These are phyloP conservation scores for Eimeria falciformis DNA, from an alignment of 169 alveolate species.

Conservation along the genomic window DNA sequence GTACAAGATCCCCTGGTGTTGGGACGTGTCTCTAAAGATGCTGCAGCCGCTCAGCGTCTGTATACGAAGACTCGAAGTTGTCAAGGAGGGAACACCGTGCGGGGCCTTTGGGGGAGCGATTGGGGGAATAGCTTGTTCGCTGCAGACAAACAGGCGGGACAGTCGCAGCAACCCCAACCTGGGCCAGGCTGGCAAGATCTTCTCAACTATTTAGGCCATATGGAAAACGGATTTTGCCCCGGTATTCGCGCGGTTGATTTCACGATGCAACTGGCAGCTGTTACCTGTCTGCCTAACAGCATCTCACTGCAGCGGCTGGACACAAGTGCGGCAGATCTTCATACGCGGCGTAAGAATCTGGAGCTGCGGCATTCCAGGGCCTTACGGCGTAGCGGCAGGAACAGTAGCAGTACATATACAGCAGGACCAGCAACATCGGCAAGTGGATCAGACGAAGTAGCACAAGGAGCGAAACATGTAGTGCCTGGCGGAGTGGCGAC, in stretches of 20 bases:
- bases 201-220: background rate
- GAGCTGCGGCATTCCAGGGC: background rate
- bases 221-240: slow-evolving; percentile 53
- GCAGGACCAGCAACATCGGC: background rate
- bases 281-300: slow-evolving; percentile 38
- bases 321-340: slow-evolving; percentile 9
- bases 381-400: slow-evolving; percentile 13
- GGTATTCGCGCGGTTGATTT: slow-evolving; percentile 51
- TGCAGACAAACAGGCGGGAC: background rate
- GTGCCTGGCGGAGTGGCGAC: background rate
- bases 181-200: slow-evolving; percentile 6
- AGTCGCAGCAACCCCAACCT: background rate
- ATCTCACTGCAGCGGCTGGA: slow-evolving; percentile 5
- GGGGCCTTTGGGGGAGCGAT: slow-evolving; percentile 8
- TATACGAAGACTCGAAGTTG: background rate
- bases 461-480: background rate
- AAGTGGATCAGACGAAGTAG: background rate
- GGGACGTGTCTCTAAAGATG: background rate
- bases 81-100: background rate
- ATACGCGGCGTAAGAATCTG: background rate
- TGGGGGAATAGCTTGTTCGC: background rate
- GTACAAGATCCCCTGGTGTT: slow-evolving; percentile 18
- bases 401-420: background rate
- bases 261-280: slow-evolving; percentile 21
- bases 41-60: background rate